Percentiles rank a stretch among this genome's conserved stretches.
Conservation (phyloP, 2,329 filamentous ascomycete genomes). For the Botrytis porri region DNA sequence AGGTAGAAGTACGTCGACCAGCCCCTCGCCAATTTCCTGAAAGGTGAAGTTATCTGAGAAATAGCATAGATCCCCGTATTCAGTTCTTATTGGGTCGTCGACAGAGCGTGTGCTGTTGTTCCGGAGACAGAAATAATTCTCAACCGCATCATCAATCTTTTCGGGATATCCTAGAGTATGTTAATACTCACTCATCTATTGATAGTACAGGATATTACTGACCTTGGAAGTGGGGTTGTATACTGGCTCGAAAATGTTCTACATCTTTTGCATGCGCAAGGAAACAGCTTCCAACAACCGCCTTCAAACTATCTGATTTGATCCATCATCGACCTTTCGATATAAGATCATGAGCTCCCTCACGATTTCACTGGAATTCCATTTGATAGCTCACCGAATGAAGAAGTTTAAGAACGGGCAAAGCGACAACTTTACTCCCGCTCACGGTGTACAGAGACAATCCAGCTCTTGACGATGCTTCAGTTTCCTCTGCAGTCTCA, state of each 20-base stretch:
- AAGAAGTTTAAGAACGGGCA: background rate
- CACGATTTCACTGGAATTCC: background rate
- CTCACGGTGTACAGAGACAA: slow-evolving; percentile 28
- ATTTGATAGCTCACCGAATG: background rate
- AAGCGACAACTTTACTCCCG: background rate
- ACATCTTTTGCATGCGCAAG: background rate
- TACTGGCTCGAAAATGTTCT: background rate
- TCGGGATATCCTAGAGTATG: background rate
- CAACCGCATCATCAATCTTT: background rate
- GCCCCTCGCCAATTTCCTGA: background rate
- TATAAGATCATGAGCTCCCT: too few relatives aligned
- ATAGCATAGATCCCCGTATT: background rate
- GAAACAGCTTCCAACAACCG: background rate
- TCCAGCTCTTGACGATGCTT: slow-evolving; percentile 28
- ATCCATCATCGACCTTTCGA: background rate
- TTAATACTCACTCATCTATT: background rate
- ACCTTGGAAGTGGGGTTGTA: background rate
- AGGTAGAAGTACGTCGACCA: background rate
- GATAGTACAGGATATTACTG: background rate
- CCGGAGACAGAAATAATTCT: background rate
- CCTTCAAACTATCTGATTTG: background rate
- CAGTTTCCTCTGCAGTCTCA: slow-evolving; percentile 30
- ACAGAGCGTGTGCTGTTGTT: background rate
- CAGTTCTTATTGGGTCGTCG: too few relatives aligned
- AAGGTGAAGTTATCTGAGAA: background rate